These are phyloP conservation scores for Balakata baccata DNA, from an alignment of 345 rosid species.

Conservation along the genomic window DNA sequence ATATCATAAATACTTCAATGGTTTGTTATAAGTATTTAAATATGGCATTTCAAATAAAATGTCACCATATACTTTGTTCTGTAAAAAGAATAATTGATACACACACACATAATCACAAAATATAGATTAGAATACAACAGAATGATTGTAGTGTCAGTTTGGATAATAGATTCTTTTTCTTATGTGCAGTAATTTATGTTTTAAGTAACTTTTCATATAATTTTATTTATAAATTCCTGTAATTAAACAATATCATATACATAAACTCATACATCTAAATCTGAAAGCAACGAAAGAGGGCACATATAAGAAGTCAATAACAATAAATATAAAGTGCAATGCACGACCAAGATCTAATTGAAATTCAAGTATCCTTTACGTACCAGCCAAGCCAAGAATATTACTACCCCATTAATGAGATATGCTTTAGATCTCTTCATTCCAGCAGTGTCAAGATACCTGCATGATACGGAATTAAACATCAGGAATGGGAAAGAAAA, in stretches of 20 bases:
- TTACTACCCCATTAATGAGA: conserved; percentile 68
- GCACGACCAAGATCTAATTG: neutral
- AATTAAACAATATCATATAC: neutral
- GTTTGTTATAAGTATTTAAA: too few species aligned
- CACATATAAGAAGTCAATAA: too few species aligned
- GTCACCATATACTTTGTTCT: neutral
- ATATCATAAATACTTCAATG: too few species aligned
- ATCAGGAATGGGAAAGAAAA: neutral
- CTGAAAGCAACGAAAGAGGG: neutral
- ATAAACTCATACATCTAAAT: neutral
- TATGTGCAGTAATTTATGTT: neutral
- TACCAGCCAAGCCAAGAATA: conserved; percentile 83
- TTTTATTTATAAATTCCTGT: neutral
- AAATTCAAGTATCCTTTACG: conserved; percentile 16
- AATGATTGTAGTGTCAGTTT: too few species aligned
- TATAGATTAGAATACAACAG: too few species aligned
- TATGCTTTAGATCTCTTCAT: conserved; percentile 70
- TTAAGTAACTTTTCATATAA: neutral
- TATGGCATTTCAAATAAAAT: too few species aligned
- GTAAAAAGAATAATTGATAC: neutral
- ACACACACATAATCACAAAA: neutral
- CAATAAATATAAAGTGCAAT: neutral
- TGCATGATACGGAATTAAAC: conserved; percentile 24
- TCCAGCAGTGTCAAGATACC: conserved; percentile 79
- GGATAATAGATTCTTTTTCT: too few species aligned